These are phyloP conservation scores for Acacia pycnantha DNA, from an alignment of 331 rosid genomes.

Conservation along the genomic window DNA sequence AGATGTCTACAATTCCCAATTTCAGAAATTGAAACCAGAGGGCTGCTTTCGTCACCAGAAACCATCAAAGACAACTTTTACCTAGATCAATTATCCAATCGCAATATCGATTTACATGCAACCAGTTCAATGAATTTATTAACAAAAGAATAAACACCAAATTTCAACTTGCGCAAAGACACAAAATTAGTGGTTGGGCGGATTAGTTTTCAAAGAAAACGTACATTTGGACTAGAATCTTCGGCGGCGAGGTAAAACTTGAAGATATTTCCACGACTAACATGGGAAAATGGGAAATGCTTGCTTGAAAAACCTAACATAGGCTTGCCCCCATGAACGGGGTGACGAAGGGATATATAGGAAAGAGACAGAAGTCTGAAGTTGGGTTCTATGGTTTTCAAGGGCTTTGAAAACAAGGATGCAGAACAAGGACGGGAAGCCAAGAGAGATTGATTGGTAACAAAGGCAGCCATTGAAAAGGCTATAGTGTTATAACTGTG, in stretches of 20 bases:
- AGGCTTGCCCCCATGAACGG: slow-evolving; percentile 1
- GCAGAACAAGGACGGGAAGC: slow-evolving; percentile 35
- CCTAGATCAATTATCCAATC: not conserved
- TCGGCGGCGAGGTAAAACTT: slow-evolving; percentile 34
- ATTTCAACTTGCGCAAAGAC: not conserved
- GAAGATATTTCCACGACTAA: slow-evolving; percentile 24
- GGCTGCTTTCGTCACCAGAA: not conserved
- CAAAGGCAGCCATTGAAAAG: slow-evolving; percentile 41
- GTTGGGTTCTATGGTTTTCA: slow-evolving; percentile 32
- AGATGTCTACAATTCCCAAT: not conserved
- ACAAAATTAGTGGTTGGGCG: not conserved
- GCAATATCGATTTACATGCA: not conserved
- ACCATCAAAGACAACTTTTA: slow-evolving; percentile 1
- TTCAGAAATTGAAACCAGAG: not conserved
- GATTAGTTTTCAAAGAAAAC: slow-evolving; percentile 3
- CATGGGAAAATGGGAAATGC: slow-evolving; percentile 1
- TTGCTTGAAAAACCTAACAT: slow-evolving; percentile 30
- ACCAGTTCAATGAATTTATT: not conserved
- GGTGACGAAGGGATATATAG: slow-evolving; percentile 6
- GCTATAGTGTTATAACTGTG: not conserved
- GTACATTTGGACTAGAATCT: slow-evolving; percentile 38
- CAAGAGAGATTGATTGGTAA: slow-evolving; percentile 34
- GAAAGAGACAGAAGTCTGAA: slow-evolving; percentile 14
- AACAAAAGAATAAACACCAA: not conserved
- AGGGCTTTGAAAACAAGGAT: slow-evolving; percentile 31